Base-by-base conservation (phyloP, 108 stramenopile species). In the Chaetoceros muelleri region DNA sequence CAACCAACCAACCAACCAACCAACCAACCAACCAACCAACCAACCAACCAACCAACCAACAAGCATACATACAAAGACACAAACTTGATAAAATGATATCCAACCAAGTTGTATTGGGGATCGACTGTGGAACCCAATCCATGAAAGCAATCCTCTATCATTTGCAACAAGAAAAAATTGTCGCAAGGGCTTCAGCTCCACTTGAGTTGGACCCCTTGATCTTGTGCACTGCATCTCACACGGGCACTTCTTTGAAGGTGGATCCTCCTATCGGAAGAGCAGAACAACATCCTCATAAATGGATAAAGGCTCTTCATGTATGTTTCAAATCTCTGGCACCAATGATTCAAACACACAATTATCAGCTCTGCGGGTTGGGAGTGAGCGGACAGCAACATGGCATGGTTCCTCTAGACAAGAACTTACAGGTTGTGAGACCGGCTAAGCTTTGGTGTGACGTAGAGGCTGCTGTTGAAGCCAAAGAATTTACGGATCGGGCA, bases 371-470 rank as follows among this genome's bases (percentile, higher is more conserved):
- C 18, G 64, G 64, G 17, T 20, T 65, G 18, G 64, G 64, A 28
- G 64, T 65, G 7, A 40, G 30, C 3, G 64, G 64, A 24, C 64
- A 65, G 45, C 64, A 65, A 30, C 64, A 65, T 52, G 64, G 64
- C 1, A 57, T 65, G 56, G 64, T 65, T 2, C 46, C 57, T 8
- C 18, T 65, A 29, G 28, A 57, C 46, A n/a, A 28, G 0, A 7
- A 21, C 1, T 45, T 23, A 18, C n/a, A 46, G n/a, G 48, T 49
- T 7, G 2, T 65, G 25, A 19, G 64, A 31, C 45, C 48, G 2
- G 64, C 64, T 2, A 65, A 65, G 40, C 27, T 65, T 2, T 65
- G 64, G 64, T 65, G 64, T 52, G 64, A 65, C 30, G 64, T 65
- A 1, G 64, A 65, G 25, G 64, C 64, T 3, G 56, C 20, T 21